phyloP scores from a whole-genome alignment of 2,329 filamentous ascomycete genomes.

The Aspergillus tanneri region DNA sequence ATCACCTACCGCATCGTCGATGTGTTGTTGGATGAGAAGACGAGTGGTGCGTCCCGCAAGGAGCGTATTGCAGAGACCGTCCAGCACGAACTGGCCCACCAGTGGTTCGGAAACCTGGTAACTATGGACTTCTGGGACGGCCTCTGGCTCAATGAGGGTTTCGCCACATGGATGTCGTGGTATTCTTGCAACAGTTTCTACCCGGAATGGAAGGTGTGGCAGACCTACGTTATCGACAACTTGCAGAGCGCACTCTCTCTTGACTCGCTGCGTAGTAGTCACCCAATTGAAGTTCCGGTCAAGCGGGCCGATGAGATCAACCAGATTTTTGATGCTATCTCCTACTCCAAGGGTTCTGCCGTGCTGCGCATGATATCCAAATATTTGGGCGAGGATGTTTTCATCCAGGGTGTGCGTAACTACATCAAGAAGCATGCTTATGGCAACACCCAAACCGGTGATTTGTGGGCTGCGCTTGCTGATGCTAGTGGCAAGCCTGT shows the following conservation, averaged over 20 bases:
- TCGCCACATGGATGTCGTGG: constrained; percentile 91
- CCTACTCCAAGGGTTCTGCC: constrained; percentile 94
- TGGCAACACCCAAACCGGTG: constrained; percentile 85
- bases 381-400: constrained; percentile 86
- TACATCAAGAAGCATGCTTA: constrained; percentile 98
- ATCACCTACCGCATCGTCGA: constrained; percentile 94
- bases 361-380: constrained; percentile 97
- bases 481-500: constrained; percentile 90
- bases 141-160: constrained; percentile 92
- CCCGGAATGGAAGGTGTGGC: constrained; percentile 98
- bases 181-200: constrained; percentile 94
- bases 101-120: constrained; percentile 97
- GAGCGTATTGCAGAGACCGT: constrained; percentile 93
- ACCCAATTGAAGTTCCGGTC: constrained; percentile 94
- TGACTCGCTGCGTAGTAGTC: constrained; percentile 88
- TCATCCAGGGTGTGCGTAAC: constrained; percentile 84
- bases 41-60: constrained; percentile 82
- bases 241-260: constrained; percentile 83
- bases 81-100: constrained; percentile 93
- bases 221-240: constrained; percentile 90
- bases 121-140: constrained; percentile 99
- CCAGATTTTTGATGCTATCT: constrained; percentile 97
- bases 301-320: constrained; percentile 95
- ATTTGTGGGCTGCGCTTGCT: constrained; percentile 84
- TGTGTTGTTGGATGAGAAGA: constrained; percentile 86